A percentile compares a stretch with the other conserved stretches of the same genome.
phyloP scores from a whole-genome alignment of 306 rosid species.

The Purshia tridentata region DNA sequence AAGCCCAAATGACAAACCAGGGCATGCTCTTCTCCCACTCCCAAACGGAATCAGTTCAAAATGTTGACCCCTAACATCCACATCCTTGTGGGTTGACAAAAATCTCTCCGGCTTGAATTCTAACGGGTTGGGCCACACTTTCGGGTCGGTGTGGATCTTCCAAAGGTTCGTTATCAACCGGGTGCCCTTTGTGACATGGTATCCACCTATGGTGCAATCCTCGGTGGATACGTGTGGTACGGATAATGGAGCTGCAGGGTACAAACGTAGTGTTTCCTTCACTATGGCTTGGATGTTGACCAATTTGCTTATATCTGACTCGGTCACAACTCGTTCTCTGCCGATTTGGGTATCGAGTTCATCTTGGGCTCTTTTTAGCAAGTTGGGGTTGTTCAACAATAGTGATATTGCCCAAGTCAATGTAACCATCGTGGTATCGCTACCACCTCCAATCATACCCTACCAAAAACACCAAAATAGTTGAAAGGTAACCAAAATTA shows the following conservation, averaged over 20 bases:
- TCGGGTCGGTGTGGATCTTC: conserved; percentile 24
- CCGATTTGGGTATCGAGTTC: conserved; percentile 33
- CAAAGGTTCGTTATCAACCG: conserved; percentile 17
- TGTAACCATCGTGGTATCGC: conserved; percentile 26
- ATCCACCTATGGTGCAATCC: conserved; percentile 52
- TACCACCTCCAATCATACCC: conserved; percentile 26
- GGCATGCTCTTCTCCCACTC: no score
- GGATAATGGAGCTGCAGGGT: conserved; percentile 43
- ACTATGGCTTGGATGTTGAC: conserved; percentile 43
- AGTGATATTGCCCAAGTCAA: conserved; percentile 33
- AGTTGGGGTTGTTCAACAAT: conserved; percentile 21
- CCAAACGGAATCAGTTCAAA: no score
- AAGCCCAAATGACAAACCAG: no score
- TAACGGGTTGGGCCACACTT: conserved; percentile 9
- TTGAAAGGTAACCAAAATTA: no score
- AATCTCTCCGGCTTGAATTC: conserved; percentile 25
- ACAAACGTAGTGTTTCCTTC: no score
- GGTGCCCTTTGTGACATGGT: conserved; percentile 12
- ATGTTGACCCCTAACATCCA: no score
- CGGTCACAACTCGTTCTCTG: not conserved
- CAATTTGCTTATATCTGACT: conserved; percentile 33
- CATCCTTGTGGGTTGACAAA: no score
- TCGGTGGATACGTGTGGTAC: conserved; percentile 32
- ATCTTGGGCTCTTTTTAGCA: conserved; percentile 9
- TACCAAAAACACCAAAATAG: no score